Percentiles rank a stretch among this genome's conserved stretches.
Conservation (phyloP, 140 eudicot species). For the Erigeron philadelphicus region DNA sequence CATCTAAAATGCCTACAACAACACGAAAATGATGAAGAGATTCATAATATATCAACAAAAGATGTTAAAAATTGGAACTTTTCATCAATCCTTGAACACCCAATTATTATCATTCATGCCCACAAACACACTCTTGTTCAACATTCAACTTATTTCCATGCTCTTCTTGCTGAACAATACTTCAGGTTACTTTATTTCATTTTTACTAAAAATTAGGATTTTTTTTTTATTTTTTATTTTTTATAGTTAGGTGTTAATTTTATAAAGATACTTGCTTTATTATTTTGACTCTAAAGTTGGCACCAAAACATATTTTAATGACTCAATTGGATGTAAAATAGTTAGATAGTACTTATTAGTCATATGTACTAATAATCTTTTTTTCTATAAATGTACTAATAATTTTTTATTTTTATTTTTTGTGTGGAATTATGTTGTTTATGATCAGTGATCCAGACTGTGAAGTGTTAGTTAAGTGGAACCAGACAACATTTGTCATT, state of each 20-base stretch:
- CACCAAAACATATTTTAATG: too few relatives aligned
- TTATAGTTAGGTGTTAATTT: not conserved
- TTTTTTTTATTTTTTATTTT: too few relatives aligned
- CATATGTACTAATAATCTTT: not conserved
- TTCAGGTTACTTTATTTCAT: conserved; percentile 15
- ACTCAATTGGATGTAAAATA: too few relatives aligned
- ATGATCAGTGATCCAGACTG: conserved; percentile 54
- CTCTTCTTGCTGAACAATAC: conserved; percentile 51
- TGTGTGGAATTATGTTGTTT: conserved; percentile 11
- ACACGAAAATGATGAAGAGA: conserved; percentile 2
- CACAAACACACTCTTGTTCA: conserved; percentile 52
- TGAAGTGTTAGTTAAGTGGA: conserved; percentile 50
- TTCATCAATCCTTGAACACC: conserved; percentile 39
- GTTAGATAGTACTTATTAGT: not conserved
- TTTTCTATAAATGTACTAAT: too few relatives aligned
- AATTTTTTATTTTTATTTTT: too few relatives aligned
- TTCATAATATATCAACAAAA: conserved; percentile 37
- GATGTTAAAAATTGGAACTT: conserved; percentile 47
- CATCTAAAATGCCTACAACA: too few relatives aligned
- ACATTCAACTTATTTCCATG: conserved; percentile 67
- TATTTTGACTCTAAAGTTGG: too few relatives aligned
- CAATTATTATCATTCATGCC: conserved; percentile 37
- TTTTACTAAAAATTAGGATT: too few relatives aligned
- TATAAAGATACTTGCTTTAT: too few relatives aligned
- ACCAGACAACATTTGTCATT: conserved; percentile 46